A percentile compares a stretch with the other conserved stretches of the same genome.
phyloP scores from a whole-genome alignment of 2,329 filamentous ascomycete species.

The Trichoderma brevicompactum region DNA sequence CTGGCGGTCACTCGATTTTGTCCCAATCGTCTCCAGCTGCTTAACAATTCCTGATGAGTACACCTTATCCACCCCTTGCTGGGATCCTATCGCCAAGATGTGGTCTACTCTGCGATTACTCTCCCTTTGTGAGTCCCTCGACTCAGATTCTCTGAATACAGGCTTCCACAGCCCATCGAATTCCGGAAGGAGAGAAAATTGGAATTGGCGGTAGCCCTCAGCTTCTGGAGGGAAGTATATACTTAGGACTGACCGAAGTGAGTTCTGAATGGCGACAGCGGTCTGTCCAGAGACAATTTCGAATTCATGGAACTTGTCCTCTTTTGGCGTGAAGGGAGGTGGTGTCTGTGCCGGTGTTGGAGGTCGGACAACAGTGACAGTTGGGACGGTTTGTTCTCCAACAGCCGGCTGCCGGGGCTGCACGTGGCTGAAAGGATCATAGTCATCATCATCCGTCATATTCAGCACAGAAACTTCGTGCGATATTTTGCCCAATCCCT shows the following conservation, averaged over 20 bases:
- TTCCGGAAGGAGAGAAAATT: slow-evolving; percentile 54
- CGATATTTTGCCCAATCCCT: background rate
- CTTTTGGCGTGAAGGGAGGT: slow-evolving; percentile 39
- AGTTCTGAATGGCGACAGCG: slow-evolving; percentile 61
- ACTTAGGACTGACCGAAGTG: slow-evolving; percentile 57
- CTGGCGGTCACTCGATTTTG: slow-evolving; percentile 50
- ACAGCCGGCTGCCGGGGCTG: slow-evolving; percentile 38
- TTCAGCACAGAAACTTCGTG: background rate
- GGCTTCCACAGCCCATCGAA: slow-evolving; percentile 58
- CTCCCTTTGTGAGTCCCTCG: slow-evolving; percentile 36
- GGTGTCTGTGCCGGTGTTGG: slow-evolving; percentile 53
- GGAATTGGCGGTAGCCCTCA: slow-evolving; percentile 53
- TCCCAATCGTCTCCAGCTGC: slow-evolving; percentile 60
- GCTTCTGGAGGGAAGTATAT: slow-evolving; percentile 55
- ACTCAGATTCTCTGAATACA: slow-evolving; percentile 49
- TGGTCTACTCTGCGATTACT: slow-evolving; percentile 55
- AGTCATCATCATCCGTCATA: slow-evolving; percentile 43
- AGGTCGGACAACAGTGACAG: slow-evolving; percentile 41
- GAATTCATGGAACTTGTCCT: slow-evolving; percentile 53
- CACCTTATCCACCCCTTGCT: slow-evolving; percentile 57
- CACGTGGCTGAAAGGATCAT: slow-evolving; percentile 52
- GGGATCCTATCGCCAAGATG: slow-evolving; percentile 63
- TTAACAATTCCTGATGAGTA: slow-evolving; percentile 54
- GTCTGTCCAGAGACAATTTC: slow-evolving; percentile 48
- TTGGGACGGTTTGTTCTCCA: slow-evolving; percentile 31